Conservation (phyloP, 148 eudicot genomes). For the Arctostaphylos glauca region DNA sequence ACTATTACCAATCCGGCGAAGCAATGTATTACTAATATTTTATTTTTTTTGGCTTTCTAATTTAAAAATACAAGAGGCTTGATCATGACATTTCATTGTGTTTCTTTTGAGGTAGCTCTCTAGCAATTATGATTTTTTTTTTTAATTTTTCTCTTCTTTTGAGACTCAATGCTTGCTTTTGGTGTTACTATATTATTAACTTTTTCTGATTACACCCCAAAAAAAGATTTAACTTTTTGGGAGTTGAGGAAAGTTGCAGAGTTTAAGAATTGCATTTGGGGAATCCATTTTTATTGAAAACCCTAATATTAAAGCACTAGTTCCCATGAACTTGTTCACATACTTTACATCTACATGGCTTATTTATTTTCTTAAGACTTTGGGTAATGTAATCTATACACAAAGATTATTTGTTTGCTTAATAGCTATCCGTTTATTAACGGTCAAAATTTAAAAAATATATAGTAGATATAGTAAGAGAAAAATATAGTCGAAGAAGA, state of each 20-base stretch:
- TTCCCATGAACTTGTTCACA: background rate
- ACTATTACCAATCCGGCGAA: too few species aligned
- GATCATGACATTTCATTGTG: constrained; percentile 18
- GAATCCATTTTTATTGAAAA: background rate
- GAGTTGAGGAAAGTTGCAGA: constrained; percentile 15
- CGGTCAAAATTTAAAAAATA: too few species aligned
- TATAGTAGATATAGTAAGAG: too few species aligned
- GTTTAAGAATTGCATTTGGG: constrained; percentile 5
- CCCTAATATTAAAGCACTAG: background rate
- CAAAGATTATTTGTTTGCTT: background rate
- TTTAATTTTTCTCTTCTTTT: constrained; percentile 20
- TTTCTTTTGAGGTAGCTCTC: constrained; percentile 27
- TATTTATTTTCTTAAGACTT: background rate
- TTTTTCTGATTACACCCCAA: background rate
- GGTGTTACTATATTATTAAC: background rate
- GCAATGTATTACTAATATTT: background rate
- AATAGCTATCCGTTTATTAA: too few species aligned
- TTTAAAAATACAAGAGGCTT: constrained; percentile 25
- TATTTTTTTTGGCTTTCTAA: background rate
- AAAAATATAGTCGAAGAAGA: too few species aligned
- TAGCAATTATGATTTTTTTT: constrained; percentile 26
- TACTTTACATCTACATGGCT: background rate
- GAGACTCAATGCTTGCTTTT: constrained; percentile 5
- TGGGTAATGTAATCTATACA: background rate
- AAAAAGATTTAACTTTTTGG: background rate